Evolutionary conservation across 768 basidiomycete genomes (phyloP).

Genomic region (Tylopilus rubrobrunneus): DNA sequence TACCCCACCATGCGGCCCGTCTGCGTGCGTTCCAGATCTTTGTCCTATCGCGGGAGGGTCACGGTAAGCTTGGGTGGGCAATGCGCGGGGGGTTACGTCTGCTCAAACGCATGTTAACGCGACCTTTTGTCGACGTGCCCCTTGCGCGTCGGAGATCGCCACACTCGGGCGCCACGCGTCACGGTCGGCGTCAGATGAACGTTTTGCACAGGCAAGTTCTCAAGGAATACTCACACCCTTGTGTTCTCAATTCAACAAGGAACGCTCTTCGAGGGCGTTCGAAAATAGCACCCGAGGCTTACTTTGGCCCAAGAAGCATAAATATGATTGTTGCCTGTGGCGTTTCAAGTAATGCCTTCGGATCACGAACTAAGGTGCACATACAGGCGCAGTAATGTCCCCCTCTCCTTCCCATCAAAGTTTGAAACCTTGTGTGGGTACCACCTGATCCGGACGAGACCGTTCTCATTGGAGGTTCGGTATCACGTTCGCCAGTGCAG

Average conservation of each 20-base stretch:
- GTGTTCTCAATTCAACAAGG: not conserved
- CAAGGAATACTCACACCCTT: not conserved
- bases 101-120: not conserved
- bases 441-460: not conserved
- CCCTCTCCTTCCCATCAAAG: not conserved
- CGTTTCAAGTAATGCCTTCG: not conserved
- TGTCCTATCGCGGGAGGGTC: slow-evolving; percentile 2
- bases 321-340: slow-evolving; percentile 16
- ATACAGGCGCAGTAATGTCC: slow-evolving; percentile 4
- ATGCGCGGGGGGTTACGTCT: not conserved
- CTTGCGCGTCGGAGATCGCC: no score
- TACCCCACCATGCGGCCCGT: not conserved
- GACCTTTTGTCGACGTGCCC: not conserved
- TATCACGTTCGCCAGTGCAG: not conserved
- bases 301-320: not conserved
- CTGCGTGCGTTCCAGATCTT: not conserved
- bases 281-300: slow-evolving; percentile 5
- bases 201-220: not conserved
- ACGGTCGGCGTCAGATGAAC: not conserved
- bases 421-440: slow-evolving; percentile 4
- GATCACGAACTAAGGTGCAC: no score
- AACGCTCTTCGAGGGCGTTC: not conserved
- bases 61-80: not conserved
- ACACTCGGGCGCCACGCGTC: not conserved
- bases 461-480: slow-evolving; percentile 17